Conservation (phyloP, 108 stramenopile species). For the Skeletonema marinoi region DNA sequence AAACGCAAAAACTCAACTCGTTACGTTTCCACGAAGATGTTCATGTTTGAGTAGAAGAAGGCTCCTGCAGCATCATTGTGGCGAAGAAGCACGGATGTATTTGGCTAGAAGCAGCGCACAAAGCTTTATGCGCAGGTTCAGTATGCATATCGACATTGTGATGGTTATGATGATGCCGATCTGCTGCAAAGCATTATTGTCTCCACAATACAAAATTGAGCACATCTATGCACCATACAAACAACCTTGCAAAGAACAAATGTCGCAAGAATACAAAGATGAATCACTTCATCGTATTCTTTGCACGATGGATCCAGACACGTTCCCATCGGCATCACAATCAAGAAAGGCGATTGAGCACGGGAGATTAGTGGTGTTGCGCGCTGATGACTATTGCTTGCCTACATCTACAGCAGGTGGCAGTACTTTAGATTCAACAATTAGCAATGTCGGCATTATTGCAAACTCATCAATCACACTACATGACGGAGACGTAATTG, state of each 20-base stretch:
- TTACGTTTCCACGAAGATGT: no score
- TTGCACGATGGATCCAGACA: background rate
- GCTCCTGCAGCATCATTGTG: no score
- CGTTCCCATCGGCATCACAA: constrained; percentile 3
- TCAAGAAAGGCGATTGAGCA: constrained; percentile 4
- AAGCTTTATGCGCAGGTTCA: no score
- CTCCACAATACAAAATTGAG: background rate
- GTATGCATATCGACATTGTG: background rate
- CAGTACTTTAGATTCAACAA: background rate
- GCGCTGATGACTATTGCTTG: background rate
- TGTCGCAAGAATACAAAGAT: background rate
- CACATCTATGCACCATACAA: background rate
- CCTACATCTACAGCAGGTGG: background rate
- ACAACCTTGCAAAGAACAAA: background rate
- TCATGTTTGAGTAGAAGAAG: no score
- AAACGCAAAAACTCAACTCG: no score
- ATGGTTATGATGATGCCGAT: background rate
- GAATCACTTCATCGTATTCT: background rate
- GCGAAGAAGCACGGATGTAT: no score
- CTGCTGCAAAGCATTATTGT: background rate
- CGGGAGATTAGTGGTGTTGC: background rate
- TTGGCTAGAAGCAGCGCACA: no score
- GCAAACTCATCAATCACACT: background rate
- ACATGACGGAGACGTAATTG: background rate
- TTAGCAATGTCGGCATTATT: background rate